Evolutionary conservation across 2,329 filamentous ascomycete species (phyloP), one percentile per base, ranked within the genome.

Genomic region (Colletotrichum sp.): DNA sequence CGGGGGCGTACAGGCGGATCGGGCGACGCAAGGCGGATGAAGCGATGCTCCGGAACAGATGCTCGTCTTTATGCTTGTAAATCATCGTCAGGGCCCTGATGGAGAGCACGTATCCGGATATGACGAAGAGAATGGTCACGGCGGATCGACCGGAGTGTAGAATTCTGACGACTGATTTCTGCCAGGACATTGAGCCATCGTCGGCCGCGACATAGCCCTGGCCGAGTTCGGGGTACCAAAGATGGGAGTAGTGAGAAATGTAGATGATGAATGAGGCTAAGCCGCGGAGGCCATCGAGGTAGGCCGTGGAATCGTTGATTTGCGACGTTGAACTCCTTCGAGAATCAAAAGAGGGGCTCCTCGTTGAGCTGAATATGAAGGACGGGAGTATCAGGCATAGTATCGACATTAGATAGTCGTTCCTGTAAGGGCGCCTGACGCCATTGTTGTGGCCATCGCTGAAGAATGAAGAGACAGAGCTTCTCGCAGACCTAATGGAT

Each of bases 121-220:
- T 89, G 79, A 92, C 88, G 80, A 92, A 92, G 84, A 93, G 93
- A 78, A 92, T 83, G 81, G 88, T 89, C 39, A 92, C 90, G 79
- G 89, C 90, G 1, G 89, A 87, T 3, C 89, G 89, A 0, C 90
- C 90, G 62, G 88, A 88, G 81, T 88, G 91, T 68, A 89, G 83
- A 6, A 92, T 82, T 9, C 90, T 85, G 29, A 92, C 66, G 73
- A 91, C 86, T 13, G 90, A 90, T 3, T 91, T 85, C 79, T 89
- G 88, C 72, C 63, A 71, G 78, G 90, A 3, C 1, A 52, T 83
- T 69, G 88, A 76, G 69, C 87, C 79, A 79, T 86, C 85, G 81
- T 89, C 87, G 71, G 81, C 80, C 34, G 85, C 80, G 62, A 83
- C 82, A 79, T 90, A 91, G 63, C 85, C 86, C 11, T 49, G 36